Evolutionary conservation across 1,139 yeast genomes (phyloP).

Genomic region (Scheffersomyces stambukii): DNA sequence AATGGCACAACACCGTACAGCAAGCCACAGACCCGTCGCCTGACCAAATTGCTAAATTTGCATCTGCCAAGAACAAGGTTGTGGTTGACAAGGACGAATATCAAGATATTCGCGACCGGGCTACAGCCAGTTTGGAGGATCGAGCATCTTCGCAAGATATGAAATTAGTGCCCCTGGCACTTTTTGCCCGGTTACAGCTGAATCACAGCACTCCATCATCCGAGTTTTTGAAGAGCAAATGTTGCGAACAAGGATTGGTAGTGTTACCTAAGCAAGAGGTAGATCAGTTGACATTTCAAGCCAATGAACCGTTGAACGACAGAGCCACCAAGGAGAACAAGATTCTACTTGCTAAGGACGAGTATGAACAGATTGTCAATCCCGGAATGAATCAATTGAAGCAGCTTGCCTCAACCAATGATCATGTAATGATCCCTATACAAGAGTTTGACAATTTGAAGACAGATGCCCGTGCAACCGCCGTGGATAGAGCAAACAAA

Average conservation of each 20-base stretch:
- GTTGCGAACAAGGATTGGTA: slow-evolving; percentile 11
- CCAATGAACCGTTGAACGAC: slow-evolving; percentile 13
- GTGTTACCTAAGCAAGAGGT: slow-evolving; percentile 10
- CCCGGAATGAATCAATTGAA: slow-evolving; percentile 22
- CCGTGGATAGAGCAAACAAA: slow-evolving; percentile 16
- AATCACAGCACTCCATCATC: slow-evolving; percentile 20
- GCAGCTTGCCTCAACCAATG: slow-evolving; percentile 13
- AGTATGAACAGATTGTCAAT: slow-evolving; percentile 13
- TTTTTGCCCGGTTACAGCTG: slow-evolving; percentile 13
- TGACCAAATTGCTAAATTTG: slow-evolving; percentile 11
- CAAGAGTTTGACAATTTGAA: slow-evolving; percentile 12
- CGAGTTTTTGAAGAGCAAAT: slow-evolving; percentile 19
- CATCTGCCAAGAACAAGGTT: slow-evolving; percentile 7
- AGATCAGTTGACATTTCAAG: slow-evolving; percentile 8
- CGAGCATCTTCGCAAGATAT: slow-evolving; percentile 15
- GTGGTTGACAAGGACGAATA: slow-evolving; percentile 8
- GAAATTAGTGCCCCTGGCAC: slow-evolving; percentile 12
- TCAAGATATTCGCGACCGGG: slow-evolving; percentile 6
- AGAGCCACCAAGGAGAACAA: slow-evolving; percentile 17
- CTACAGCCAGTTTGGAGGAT: slow-evolving; percentile 16
- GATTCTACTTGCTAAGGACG: slow-evolving; percentile 14
- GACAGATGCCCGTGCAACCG: slow-evolving; percentile 13
- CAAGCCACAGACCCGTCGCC: slow-evolving; percentile 11
- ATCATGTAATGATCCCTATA: slow-evolving; percentile 15
- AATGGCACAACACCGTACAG: slow-evolving; percentile 8